Evolutionary conservation across 176 grass and related monocot genomes (phyloP), one percentile per base, ranked within the genome.

Genomic region (Bolboschoenus planiculmis): DNA sequence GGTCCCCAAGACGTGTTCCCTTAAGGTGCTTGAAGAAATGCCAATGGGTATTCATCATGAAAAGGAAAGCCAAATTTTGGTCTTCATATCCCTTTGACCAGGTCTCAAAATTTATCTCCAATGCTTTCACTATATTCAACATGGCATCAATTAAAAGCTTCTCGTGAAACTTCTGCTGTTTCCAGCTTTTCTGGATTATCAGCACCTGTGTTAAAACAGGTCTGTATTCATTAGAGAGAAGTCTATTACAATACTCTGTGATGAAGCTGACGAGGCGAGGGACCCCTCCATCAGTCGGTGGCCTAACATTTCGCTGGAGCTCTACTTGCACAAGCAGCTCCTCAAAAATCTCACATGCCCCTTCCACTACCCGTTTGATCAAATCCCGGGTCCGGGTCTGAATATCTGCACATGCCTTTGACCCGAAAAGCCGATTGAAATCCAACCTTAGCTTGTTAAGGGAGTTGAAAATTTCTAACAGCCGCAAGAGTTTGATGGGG

Each of bases 11-110:
- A 73, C 84, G 90, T 47, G 93, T 95, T 44, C 86, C 86, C 59
- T 95, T 95, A 13, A 95, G 58, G 37, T 95, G 58, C 86, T 90
- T 95, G 47, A 90, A 95, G 84, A 95, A 85, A 92, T 92, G 90
- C 84, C 90, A 92, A 15, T 92, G 90, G 0, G 88, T 92, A 78
- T 95, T 95, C 84, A 92, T 95, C 93, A 95, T 92, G 73, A 95
- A 95, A 63, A 95, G 78, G 71, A 51, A 90, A 0, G 88, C 88
- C 4, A 88, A 62, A 4, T 43, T 81, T 26, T 73, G 83, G 37
- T 95, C 91, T 56, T 92, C 86, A 26, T 92, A 92, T 24, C 30
- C 62, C 84, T 90, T 95, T 0, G 86, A 90, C 93, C 93, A 95
- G 81, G 87, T 87, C 62, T 95, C 90, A 27, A 95, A 95, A 78